These are phyloP conservation scores for Boechera stricta DNA, from an alignment of 345 rosid species.

Conservation along the genomic window DNA sequence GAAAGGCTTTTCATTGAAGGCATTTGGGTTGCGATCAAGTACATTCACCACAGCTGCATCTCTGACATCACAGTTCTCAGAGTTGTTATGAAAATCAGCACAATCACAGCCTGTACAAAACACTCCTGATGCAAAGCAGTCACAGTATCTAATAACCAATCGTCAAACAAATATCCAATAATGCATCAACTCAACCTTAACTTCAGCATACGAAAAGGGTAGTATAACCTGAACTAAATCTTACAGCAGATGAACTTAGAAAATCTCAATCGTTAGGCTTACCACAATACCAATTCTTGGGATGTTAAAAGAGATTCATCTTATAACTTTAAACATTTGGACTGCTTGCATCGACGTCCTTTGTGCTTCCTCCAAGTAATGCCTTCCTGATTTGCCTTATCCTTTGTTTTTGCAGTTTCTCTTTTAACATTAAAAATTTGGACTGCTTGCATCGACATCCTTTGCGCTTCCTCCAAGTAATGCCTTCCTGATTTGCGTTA, in stretches of 20 bases:
- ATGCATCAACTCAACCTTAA: conserved; percentile 6
- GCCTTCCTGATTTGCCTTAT: conserved; percentile 24
- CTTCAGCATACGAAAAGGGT: background rate
- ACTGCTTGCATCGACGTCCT: conserved; percentile 60
- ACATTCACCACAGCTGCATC: conserved; percentile 45
- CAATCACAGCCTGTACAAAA: conserved; percentile 61
- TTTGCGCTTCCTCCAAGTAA: conserved; percentile 44
- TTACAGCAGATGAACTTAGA: conserved; percentile 3
- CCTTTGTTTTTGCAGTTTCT: conserved; percentile 8
- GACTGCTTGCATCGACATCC: conserved; percentile 62
- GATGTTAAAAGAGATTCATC: conserved; percentile 8
- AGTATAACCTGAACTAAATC: background rate
- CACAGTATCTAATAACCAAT: conserved; percentile 56
- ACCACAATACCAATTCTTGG: too few species aligned
- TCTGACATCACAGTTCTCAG: conserved; percentile 47
- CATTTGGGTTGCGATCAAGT: conserved; percentile 55
- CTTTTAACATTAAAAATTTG: conserved; percentile 64
- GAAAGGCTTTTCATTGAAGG: conserved; percentile 49
- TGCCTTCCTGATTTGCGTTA: conserved; percentile 23
- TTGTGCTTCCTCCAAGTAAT: conserved; percentile 42
- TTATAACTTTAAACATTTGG: conserved; percentile 64
- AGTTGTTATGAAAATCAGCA: conserved; percentile 52
- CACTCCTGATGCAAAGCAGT: conserved; percentile 60
- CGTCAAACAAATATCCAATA: background rate
- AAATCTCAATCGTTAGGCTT: too few species aligned